phyloP scores from a whole-genome alignment of 345 rosid species.

The Angophora floribunda region DNA sequence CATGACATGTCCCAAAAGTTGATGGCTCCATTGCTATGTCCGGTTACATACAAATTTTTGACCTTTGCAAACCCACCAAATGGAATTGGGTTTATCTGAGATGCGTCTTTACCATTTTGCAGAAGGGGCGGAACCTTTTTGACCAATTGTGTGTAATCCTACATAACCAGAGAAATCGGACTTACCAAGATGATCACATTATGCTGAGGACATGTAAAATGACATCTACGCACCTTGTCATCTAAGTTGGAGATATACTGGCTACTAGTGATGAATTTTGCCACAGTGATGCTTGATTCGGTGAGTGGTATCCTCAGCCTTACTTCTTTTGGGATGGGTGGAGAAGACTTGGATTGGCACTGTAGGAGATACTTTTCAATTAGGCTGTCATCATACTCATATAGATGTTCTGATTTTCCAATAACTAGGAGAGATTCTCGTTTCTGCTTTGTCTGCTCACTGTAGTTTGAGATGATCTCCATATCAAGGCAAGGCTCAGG shows the following conservation, averaged over 20 bases:
- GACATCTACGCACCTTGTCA: slow-evolving; percentile 46
- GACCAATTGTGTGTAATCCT: slow-evolving; percentile 54
- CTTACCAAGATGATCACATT: background rate
- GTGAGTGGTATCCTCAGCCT: slow-evolving; percentile 50
- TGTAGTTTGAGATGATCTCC: slow-evolving; percentile 49
- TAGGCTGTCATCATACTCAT: slow-evolving; percentile 60
- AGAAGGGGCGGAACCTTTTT: slow-evolving; percentile 47
- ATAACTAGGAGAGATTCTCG: slow-evolving; percentile 46
- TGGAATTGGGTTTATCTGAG: slow-evolving; percentile 12
- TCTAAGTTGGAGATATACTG: slow-evolving; percentile 23
- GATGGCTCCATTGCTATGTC: slow-evolving; percentile 77
- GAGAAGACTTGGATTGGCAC: slow-evolving; percentile 61
- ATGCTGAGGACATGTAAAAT: background rate
- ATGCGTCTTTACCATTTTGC: slow-evolving; percentile 42
- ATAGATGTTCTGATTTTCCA: slow-evolving; percentile 75
- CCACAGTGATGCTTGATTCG: slow-evolving; percentile 54
- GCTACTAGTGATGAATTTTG: slow-evolving; percentile 45
- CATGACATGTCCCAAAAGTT: slow-evolving; percentile 82
- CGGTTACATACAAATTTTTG: slow-evolving; percentile 69
- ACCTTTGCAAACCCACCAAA: slow-evolving; percentile 68
- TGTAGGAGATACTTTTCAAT: slow-evolving; percentile 84
- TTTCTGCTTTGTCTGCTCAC: slow-evolving; percentile 54
- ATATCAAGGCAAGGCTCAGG: slow-evolving; percentile 73
- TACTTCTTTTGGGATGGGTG: slow-evolving; percentile 71
- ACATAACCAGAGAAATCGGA: slow-evolving; percentile 1